Percentiles rank a stretch among this genome's conserved stretches.
These are phyloP conservation scores for Aspergillus olivimuriae DNA, from an alignment of 495 filamentous ascomycete species.

Conservation along the genomic window DNA sequence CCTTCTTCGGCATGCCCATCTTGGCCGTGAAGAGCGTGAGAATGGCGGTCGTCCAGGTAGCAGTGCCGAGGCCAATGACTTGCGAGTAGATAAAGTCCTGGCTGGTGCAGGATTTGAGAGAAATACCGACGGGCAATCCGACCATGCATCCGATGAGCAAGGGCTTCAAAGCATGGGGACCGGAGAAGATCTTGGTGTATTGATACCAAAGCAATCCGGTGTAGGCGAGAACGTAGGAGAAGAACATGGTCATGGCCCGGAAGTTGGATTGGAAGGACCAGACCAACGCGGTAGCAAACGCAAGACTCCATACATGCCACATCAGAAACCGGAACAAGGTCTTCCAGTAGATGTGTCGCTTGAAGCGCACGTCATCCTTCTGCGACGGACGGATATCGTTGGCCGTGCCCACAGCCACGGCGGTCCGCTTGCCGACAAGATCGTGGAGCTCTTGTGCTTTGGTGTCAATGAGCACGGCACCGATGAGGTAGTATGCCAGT, in stretches of 20 bases:
- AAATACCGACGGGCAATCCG: slow-evolving; percentile 44
- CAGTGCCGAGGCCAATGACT: slow-evolving; percentile 43
- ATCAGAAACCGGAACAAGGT: slow-evolving; percentile 46
- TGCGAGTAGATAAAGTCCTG: slow-evolving; percentile 40
- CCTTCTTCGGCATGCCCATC: slow-evolving; percentile 39
- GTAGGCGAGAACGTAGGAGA: slow-evolving; percentile 48
- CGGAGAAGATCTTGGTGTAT: slow-evolving; percentile 55
- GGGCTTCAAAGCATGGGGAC: slow-evolving; percentile 46
- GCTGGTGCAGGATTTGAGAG: slow-evolving; percentile 27
- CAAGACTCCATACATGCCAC: slow-evolving; percentile 53
- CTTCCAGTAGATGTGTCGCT: slow-evolving; percentile 48
- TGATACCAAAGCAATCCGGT: slow-evolving; percentile 55
- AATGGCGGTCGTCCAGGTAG: slow-evolving; percentile 50
- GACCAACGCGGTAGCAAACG: slow-evolving; percentile 42
- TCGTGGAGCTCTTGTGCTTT: slow-evolving; percentile 50
- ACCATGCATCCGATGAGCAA: slow-evolving; percentile 39
- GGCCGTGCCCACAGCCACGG: slow-evolving; percentile 23
- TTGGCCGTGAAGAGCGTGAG: slow-evolving; percentile 40
- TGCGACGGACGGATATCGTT: slow-evolving; percentile 39
- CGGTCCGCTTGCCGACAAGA: slow-evolving; percentile 35
- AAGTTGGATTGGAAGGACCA: slow-evolving; percentile 45
- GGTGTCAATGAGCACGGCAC: slow-evolving; percentile 52
- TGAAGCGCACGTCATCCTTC: slow-evolving; percentile 39
- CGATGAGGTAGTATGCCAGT: slow-evolving; percentile 53
- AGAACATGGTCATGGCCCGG: slow-evolving; percentile 44